phyloP scores from a whole-genome alignment of 2,329 filamentous ascomycete species.

The Raffaelea deltoideospora region DNA sequence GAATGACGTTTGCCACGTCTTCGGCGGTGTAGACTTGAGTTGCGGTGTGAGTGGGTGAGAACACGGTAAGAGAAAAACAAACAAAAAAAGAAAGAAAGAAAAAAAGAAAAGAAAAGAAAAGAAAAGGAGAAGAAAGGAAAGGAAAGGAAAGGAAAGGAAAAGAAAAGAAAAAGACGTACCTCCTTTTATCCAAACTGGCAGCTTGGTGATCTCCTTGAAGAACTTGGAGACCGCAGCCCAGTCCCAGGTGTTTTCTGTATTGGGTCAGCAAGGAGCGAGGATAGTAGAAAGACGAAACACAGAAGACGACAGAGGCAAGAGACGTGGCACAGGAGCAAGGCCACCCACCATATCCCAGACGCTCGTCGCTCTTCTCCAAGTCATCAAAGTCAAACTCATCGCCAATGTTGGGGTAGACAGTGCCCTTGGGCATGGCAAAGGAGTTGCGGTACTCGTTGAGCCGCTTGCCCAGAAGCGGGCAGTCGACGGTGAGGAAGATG shows the following conservation, averaged over 20 bases:
- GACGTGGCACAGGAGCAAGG: no score
- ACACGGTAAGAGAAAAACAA: background rate
- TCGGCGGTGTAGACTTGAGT: conserved; percentile 11
- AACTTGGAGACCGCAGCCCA: conserved; percentile 35
- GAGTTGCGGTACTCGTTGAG: conserved; percentile 38
- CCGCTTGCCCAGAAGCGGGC: conserved; percentile 34
- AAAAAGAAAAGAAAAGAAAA: background rate
- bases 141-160: background rate
- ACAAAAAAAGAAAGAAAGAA: background rate
- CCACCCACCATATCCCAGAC: conserved; percentile 1
- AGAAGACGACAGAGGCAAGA: no score
- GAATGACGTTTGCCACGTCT: conserved; percentile 1
- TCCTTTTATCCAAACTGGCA: conserved; percentile 33
- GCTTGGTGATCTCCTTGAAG: conserved; percentile 27
- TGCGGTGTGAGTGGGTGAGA: no score
- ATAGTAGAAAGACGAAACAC: background rate
- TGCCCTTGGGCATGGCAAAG: conserved; percentile 28
- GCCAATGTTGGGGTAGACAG: conserved; percentile 13
- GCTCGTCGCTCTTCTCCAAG: background rate
- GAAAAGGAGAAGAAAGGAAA: background rate
- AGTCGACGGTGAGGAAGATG: conserved; percentile 37
- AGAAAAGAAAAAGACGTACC: conserved; percentile 5
- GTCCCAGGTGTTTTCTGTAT: conserved; percentile 15
- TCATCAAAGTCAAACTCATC: background rate
- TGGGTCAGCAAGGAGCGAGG: background rate